Evolutionary conservation across 2,329 filamentous ascomycete genomes (phyloP), one percentile per base, ranked within the genome.

Genomic region (Camptophora hylomeconis): DNA sequence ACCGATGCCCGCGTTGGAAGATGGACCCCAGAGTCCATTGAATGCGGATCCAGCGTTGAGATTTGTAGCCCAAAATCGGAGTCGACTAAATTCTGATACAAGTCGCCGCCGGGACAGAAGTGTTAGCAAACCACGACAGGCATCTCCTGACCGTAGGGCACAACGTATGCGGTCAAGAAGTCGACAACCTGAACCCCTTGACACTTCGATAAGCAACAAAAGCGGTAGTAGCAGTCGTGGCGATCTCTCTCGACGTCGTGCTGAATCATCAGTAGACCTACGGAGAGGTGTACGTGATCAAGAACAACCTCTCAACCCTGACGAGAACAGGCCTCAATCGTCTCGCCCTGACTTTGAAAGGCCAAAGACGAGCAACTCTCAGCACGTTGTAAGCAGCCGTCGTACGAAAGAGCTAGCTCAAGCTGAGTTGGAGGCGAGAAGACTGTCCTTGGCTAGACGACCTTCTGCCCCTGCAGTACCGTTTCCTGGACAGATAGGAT

Each of bases 391-490:
- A 25, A 69, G 72, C 26, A 79, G 76, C 54, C n/a, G n/a, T n/a
- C n/a, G n/a, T n/a, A n/a, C n/a, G n/a, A 81, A 77, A 54, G 79
- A 83, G 40, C 62, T 74, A 26, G 80, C 80, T 7, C 83, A 84
- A 5, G 75, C 79, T 26, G 86, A 94, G 53, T 69, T 95, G 1
- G 86, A 94, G 53, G 81, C 89, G 46, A 74, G 87, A 16, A 75
- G 87, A 33, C 72, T 80, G 47, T 94, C 87, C 9, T 63, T 92
- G 15, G 82, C 80, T 12, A 71, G 81, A 31, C 71, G 83, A 27
- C 80, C 83, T 3, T 80, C 80, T 14, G 82, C 76, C 3, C 83
- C 83, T 0, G 61, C 73, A 0, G 92, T 94, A 36, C 75, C 81
- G 4, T 75, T 84, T 40, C 86, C 86, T 0, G 64, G 63, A 6